Conservation (phyloP, 352 stramenopile genomes). For the Sclerospora graminicola region DNA sequence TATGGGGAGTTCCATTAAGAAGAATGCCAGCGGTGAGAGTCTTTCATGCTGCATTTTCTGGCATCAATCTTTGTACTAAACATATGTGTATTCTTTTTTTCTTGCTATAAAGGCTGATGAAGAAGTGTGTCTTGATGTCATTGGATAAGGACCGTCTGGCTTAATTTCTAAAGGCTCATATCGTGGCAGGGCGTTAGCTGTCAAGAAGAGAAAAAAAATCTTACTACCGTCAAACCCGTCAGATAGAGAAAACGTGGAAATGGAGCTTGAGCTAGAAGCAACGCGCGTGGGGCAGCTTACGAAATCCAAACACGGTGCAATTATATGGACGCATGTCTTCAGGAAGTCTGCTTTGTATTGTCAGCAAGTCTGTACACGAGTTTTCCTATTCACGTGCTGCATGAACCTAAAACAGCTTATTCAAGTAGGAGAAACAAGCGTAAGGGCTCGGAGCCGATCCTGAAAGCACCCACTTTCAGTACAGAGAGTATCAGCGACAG, state of each 20-base stretch:
- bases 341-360: constrained; percentile 93
- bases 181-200: constrained; percentile 70
- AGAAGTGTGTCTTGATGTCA: constrained; percentile 66
- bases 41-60: no score
- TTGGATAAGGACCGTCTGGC: constrained; percentile 67
- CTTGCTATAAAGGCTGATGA: constrained; percentile 48
- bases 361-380: constrained; percentile 92
- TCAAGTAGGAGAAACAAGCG: constrained; percentile 20
- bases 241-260: constrained; percentile 58
- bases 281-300: constrained; percentile 83
- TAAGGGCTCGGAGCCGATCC: constrained; percentile 13
- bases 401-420: constrained; percentile 30
- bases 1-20: no score
- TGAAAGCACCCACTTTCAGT: constrained; percentile 6
- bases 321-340: constrained; percentile 96
- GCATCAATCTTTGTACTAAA: no score
- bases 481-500: constrained; percentile 11
- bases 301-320: constrained; percentile 96
- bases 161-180: constrained; percentile 84
- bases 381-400: constrained; percentile 93
- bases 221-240: constrained; percentile 38
- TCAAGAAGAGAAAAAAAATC: constrained; percentile 84
- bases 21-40: no score
- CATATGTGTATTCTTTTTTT: neutral
- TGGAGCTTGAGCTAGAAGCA: constrained; percentile 72